Conservation (phyloP, 345 rosid species). For the Populus euphratica region DNA sequence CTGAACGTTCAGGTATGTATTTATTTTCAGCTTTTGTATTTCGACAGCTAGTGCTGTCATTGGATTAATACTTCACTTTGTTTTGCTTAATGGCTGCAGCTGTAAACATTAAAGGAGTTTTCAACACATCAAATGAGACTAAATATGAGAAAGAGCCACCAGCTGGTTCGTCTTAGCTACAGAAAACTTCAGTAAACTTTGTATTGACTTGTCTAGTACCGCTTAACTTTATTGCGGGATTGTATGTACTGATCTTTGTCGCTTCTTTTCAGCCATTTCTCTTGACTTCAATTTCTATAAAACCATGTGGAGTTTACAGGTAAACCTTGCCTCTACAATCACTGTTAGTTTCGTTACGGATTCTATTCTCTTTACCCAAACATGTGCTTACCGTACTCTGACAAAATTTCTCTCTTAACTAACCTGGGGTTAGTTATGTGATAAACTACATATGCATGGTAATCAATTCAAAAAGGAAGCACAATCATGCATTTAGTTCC, state of each 20-base stretch:
- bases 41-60: constrained; percentile 10
- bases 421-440: background rate
- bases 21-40: constrained; percentile 8
- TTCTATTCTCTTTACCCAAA: background rate
- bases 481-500: background rate
- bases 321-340: constrained; percentile 20
- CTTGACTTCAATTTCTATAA: constrained; percentile 95
- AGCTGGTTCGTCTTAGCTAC: constrained; percentile 40
- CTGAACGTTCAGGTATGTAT: constrained; percentile 84
- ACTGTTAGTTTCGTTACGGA: background rate
- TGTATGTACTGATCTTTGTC: constrained; percentile 1
- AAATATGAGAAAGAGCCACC: constrained; percentile 92
- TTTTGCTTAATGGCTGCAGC: constrained; percentile 55
- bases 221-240: background rate
- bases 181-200: constrained; percentile 7
- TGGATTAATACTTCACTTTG: constrained; percentile 7
- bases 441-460: background rate
- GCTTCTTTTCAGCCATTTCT: constrained; percentile 57
- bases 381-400: background rate
- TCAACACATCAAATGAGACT: constrained; percentile 94
- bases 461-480: background rate
- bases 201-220: constrained; percentile 4
- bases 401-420: background rate
- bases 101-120: constrained; percentile 94
- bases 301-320: constrained; percentile 99